Evolutionary conservation across 2,329 filamentous ascomycete genomes (phyloP), one percentile per base, ranked within the genome.

Genomic region (Claviceps fusiformis): DNA sequence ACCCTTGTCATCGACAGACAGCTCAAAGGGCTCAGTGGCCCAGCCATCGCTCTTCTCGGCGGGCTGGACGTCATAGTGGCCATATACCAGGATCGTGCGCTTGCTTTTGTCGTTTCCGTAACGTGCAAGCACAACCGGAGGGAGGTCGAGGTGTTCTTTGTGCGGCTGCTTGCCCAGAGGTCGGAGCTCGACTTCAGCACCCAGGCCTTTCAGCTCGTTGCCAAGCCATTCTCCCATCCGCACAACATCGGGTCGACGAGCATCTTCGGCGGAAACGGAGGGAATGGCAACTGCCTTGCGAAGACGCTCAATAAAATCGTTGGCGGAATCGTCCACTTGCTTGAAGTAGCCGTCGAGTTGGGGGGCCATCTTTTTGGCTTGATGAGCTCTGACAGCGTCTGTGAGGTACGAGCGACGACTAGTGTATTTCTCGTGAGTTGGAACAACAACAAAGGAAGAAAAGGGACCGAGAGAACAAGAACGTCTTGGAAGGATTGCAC

Each of bases 1-100:
- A 59, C 85, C 92, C 73, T 96, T 88, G 60, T 90, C 84, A 67
- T 95, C 91, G 56, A 97, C 80, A 33, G 81, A 86, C 60, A 98
- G 79, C 58, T 87, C 83, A 71, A 97, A 98, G 6, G 93, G 93
- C 70, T 97, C 88, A 3, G 92, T 96, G 54, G 86, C 84, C 93
- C 93, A 98, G 61, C 93, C 93, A 64, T 98, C 93, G 62, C 87
- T 88, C 76, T 87, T 87, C 67, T 91, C 81, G 39, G 93, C 93
- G 31, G 93, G 93, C 74, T 98, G 93, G 41, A 98, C 93, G 69
- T 98, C 93, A 75, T 98, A 98, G 77, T 98, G 93, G 50, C 93
- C 93, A 68, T 98, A 98, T 50, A 98, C 89, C 59, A 98, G 79
- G 62, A 98, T 93, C 41, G 91, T 97, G 58, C 88, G 83, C 82